Evolutionary conservation across 169 alveolate genomes (phyloP).

Genomic region (Plasmodium adleri): DNA sequence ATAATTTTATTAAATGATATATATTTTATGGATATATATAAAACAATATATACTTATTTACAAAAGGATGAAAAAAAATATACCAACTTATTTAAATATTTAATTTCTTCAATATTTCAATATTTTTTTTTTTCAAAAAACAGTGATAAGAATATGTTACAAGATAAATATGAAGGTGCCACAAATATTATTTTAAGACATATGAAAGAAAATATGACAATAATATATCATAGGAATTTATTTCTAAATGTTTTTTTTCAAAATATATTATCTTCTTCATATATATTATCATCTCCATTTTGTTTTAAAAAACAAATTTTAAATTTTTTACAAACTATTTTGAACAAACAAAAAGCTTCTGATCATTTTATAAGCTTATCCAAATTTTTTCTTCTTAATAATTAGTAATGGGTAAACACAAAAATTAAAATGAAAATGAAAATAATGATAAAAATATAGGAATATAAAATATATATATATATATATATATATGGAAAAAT

Average conservation of each 20-base stretch:
- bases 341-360: background rate
- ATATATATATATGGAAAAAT: too few relatives aligned
- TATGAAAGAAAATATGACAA: constrained; percentile 1
- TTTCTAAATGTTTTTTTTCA: constrained; percentile 23
- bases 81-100: constrained; percentile 17
- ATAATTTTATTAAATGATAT: background rate
- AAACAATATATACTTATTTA: constrained; percentile 9
- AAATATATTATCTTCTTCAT: background rate
- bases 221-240: constrained; percentile 3
- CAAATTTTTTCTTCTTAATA: background rate
- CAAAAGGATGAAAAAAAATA: constrained; percentile 30
- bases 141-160: background rate
- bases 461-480: too few relatives aligned
- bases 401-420: background rate
- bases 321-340: constrained; percentile 5
- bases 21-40: constrained; percentile 12
- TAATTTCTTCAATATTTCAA: constrained; percentile 21
- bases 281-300: background rate
- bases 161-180: background rate
- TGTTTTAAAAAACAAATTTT: constrained; percentile 24
- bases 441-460: too few relatives aligned
- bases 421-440: background rate
- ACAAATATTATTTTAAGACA: background rate
- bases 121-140: constrained; percentile 11
- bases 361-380: constrained; percentile 20